phyloP scores from a whole-genome alignment of 768 basidiomycete species.

The Auricularia sp. region DNA sequence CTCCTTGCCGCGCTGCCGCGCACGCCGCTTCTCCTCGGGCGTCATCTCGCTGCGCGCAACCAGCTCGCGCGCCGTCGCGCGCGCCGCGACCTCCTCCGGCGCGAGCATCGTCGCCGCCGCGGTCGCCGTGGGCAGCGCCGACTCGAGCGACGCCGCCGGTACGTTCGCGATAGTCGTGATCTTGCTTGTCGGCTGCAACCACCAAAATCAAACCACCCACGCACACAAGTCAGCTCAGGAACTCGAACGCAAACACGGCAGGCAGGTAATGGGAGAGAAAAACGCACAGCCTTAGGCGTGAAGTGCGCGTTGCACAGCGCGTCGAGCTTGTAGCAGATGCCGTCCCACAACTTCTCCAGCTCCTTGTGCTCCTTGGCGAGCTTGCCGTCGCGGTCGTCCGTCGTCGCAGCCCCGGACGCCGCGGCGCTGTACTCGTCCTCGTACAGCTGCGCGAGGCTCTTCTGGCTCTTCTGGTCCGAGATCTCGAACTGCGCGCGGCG shows the following conservation, averaged over 20 bases:
- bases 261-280: too few relatives aligned
- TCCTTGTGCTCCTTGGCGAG: constrained; percentile 82
- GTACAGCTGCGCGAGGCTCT: constrained; percentile 92
- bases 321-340: constrained; percentile 79
- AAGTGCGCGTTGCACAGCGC: constrained; percentile 93
- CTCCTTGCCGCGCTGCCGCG: constrained; percentile 33
- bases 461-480: constrained; percentile 76
- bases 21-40: constrained; percentile 67
- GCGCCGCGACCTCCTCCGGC: constrained; percentile 82
- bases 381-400: constrained; percentile 81
- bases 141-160: constrained; percentile 75
- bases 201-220: too few relatives aligned
- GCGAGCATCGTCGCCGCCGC: constrained; percentile 75
- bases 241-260: too few relatives aligned
- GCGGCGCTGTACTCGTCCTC: constrained; percentile 81
- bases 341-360: constrained; percentile 75
- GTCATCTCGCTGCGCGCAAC: constrained; percentile 74
- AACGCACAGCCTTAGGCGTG: constrained; percentile 84
- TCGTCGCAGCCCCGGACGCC: constrained; percentile 41
- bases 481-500: constrained; percentile 62
- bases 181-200: constrained; percentile 75
- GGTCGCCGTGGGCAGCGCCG: constrained; percentile 77
- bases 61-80: constrained; percentile 39
- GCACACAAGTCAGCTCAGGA: too few relatives aligned
- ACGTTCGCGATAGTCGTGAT: constrained; percentile 81